Conservation (phyloP, 805 yeast species). For the Diddensiella transvaalensis region DNA sequence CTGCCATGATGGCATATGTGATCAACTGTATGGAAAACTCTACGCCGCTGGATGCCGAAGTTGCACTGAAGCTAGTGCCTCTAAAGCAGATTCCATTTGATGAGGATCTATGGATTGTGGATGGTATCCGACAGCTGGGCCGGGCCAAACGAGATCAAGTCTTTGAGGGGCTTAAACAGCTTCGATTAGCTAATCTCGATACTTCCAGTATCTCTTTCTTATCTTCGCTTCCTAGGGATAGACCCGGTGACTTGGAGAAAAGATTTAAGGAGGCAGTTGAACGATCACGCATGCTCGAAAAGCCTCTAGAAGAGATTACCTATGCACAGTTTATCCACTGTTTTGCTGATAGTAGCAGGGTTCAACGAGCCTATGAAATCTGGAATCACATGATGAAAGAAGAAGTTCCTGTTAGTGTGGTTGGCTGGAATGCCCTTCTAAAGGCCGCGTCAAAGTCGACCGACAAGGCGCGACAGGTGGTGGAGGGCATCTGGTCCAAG, state of each 20-base stretch:
- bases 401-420: conserved; percentile 42
- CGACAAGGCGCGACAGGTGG: conserved; percentile 21
- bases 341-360: conserved; percentile 29
- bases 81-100: conserved; percentile 25
- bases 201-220: conserved; percentile 23
- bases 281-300: conserved; percentile 9
- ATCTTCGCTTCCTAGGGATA: conserved; percentile 20
- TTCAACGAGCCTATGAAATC: conserved; percentile 32
- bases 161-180: conserved; percentile 22
- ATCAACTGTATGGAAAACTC: conserved; percentile 19
- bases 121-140: conserved; percentile 10
- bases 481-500: conserved; percentile 34
- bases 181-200: conserved; percentile 19
- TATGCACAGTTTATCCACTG: conserved; percentile 31
- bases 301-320: conserved; percentile 24
- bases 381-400: conserved; percentile 48
- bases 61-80: conserved; percentile 31
- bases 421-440: conserved; percentile 59
- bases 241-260: conserved; percentile 25
- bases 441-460: conserved; percentile 40
- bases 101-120: conserved; percentile 14
- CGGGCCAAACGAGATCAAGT: conserved; percentile 5
- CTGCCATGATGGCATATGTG: conserved; percentile 34
- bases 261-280: conserved; percentile 27
- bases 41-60: conserved; percentile 20